Evolutionary conservation across 2,329 filamentous ascomycete genomes (phyloP).

Genomic region (Aspergillaceae sp.): DNA sequence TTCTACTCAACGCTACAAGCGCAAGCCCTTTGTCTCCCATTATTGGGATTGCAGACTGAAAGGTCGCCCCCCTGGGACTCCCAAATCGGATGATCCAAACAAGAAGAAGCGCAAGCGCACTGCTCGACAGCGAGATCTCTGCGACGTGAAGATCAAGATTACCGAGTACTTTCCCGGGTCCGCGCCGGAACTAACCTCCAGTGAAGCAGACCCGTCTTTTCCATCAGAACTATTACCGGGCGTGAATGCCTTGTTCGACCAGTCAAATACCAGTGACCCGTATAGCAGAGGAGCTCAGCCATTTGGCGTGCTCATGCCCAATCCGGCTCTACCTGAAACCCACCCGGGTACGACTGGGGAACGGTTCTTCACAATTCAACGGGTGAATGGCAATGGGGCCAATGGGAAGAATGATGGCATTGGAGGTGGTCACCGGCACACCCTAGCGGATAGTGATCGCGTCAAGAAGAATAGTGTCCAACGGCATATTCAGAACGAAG

Average conservation of each 20-base stretch:
- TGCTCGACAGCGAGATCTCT: slow-evolving; percentile 68
- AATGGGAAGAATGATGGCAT: slow-evolving; percentile 64
- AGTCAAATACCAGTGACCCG: slow-evolving; percentile 5
- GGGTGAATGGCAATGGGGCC: slow-evolving; percentile 66
- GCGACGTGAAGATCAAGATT: slow-evolving; percentile 80
- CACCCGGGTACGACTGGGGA: slow-evolving; percentile 44
- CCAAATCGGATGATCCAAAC: slow-evolving; percentile 68
- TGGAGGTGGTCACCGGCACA: slow-evolving; percentile 65
- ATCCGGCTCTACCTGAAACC: slow-evolving; percentile 29
- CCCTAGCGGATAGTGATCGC: slow-evolving; percentile 62
- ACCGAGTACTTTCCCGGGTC: slow-evolving; percentile 61
- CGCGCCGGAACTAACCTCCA: slow-evolving; percentile 11
- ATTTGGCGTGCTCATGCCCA: slow-evolving; percentile 39
- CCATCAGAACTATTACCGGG: slow-evolving; percentile 15
- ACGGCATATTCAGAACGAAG: slow-evolving; percentile 54
- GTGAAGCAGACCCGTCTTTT: slow-evolving; percentile 11
- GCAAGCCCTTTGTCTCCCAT: slow-evolving; percentile 71
- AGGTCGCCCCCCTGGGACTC: slow-evolving; percentile 67
- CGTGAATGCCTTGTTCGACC: slow-evolving; percentile 16
- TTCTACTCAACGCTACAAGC: slow-evolving; percentile 72
- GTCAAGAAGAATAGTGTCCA: slow-evolving; percentile 75
- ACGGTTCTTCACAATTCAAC: slow-evolving; percentile 64
- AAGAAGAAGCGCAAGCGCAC: slow-evolving; percentile 75
- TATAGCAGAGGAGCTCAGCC: slow-evolving; percentile 13
- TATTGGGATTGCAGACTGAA: slow-evolving; percentile 82